A percentile compares a stretch with the other conserved stretches of the same genome.
Evolutionary conservation across 306 rosid species (phyloP).

Genomic region (Cucurbita moschata): DNA sequence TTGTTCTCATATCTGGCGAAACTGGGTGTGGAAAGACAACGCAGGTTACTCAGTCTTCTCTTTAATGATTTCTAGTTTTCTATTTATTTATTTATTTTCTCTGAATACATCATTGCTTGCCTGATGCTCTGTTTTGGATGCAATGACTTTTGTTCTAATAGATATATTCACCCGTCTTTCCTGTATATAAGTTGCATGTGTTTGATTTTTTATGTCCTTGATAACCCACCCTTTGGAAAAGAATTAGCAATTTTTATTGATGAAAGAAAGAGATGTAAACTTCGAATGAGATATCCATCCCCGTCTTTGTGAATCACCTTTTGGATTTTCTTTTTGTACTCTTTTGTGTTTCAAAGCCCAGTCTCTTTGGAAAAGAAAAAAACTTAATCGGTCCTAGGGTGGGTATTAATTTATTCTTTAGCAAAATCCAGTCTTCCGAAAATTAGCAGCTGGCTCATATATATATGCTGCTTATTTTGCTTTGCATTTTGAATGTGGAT

Average conservation of each 20-base stretch:
- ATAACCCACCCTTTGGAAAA: not conserved
- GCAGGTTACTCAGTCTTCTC: constrained; percentile 66
- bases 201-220: not conserved
- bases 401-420: not conserved
- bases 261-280: not conserved
- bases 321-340: not conserved
- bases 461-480: not conserved
- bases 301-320: not conserved
- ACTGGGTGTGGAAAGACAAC: constrained; percentile 99
- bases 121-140: not conserved
- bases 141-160: not conserved
- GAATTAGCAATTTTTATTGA: not conserved
- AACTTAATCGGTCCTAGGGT: not conserved
- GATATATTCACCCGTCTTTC: not conserved
- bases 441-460: not conserved
- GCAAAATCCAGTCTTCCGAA: not conserved
- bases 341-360: not conserved
- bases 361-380: not conserved
- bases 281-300: not conserved
- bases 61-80: constrained; percentile 18
- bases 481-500: not conserved
- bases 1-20: constrained; percentile 78
- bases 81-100: not conserved
- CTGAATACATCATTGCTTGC: not conserved
- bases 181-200: not conserved